Evolutionary conservation across 163 green algal species (phyloP), one percentile per base, ranked within the genome.

Genomic region (Prototheca wickerhamii): DNA sequence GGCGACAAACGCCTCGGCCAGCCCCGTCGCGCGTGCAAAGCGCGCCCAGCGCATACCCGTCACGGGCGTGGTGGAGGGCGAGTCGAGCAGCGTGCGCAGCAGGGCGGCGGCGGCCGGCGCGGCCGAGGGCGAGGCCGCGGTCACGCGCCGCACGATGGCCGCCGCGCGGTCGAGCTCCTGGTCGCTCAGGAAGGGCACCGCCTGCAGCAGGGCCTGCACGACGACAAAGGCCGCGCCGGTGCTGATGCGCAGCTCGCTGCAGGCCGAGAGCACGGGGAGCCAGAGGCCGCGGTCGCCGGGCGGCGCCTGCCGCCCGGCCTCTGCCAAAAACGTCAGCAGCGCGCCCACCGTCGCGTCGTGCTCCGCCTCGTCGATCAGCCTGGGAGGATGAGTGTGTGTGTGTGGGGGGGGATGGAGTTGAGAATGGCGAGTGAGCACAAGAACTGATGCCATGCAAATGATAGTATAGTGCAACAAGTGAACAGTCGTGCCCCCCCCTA

Each of bases 291-390:
- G 67, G 31, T 83, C 74, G 40, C 68, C 66, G 18, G 67, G 42
- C 15, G 65, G 30, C 3, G 67, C 61, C 35, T 62, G 31, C 4
- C 56, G 49, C 21, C 46, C 30, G 0, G 72, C 69, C 55, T 73
- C 73, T 1, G 68, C 42, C 52, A 87, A 65, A 42, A 70, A 65
- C 1, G 57, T 69, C 53, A 87, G 72, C 52, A 87, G 69, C 60
- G 68, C 61, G 10, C 63, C 67, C 3, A 78, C 80, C 15, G 69
- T 73, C 18, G 66, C 61, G 3, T 60, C 67, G 60, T 87, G 80
- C 64, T 85, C 78, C n/a, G 25, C 37, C 15, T 61, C 32, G 49
- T 82, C 75, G 58, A 87, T 63, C 61, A 86, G 65, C 43, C 37
- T 53, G 35, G n/a, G 53, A 40, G 76, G 54, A 32, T 73, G 53